Evolutionary conservation across 2,329 filamentous ascomycete genomes (phyloP).

Genomic region (Diaporthe ilicicola): DNA sequence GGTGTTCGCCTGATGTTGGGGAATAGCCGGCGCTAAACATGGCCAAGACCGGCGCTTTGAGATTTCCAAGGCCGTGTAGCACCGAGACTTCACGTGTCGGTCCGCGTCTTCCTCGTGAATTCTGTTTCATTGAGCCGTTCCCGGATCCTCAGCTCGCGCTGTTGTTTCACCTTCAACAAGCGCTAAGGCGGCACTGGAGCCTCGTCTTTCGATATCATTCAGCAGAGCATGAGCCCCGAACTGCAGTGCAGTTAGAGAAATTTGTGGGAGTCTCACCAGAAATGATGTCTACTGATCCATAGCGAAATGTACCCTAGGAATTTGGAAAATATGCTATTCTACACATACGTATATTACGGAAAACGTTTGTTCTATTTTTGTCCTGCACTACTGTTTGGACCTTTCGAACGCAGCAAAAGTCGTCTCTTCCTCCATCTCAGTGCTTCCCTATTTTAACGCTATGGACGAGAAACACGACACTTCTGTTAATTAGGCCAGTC

Average conservation of each 20-base stretch:
- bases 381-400: not conserved
- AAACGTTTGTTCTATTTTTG: no score
- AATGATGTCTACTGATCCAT: not conserved
- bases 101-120: not conserved
- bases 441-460: not conserved
- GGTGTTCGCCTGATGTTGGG: not conserved
- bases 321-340: not conserved
- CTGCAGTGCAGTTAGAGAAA: not conserved
- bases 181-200: not conserved
- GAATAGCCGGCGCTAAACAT: not conserved
- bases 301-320: not conserved
- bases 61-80: not conserved
- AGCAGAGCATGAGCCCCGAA: not conserved
- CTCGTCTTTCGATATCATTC: not conserved
- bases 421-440: not conserved
- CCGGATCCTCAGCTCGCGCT: not conserved
- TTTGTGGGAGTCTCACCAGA: not conserved
- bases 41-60: conserved; percentile 14
- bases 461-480: not conserved
- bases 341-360: not conserved
- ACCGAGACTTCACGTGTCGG: not conserved
- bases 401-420: not conserved
- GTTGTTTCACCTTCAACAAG: not conserved
- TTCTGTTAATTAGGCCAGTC: not conserved
- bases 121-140: not conserved